phyloP scores from a whole-genome alignment of 345 rosid genomes.

The Eutrema yunnanense region DNA sequence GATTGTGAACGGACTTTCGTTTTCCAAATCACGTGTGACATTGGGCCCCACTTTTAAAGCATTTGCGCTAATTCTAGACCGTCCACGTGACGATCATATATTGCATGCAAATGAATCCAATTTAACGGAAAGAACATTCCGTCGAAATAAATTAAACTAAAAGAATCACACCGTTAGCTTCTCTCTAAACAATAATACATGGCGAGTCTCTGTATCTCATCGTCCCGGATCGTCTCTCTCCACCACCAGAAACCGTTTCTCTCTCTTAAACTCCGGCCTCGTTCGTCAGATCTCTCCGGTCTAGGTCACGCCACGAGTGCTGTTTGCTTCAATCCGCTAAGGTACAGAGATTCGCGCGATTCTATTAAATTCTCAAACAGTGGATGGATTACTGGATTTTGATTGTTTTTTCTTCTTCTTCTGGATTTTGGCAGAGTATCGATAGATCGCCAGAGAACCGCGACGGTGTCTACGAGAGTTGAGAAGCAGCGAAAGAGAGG shows the following conservation, averaged over 20 bases:
- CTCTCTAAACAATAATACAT: not conserved
- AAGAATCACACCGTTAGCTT: constrained; percentile 17
- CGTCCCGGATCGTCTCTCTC: constrained; percentile 31
- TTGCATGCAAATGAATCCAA: not conserved
- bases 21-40: not conserved
- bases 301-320: constrained; percentile 25
- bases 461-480: constrained; percentile 4
- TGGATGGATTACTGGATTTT: not conserved
- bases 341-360: constrained; percentile 23
- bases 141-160: not conserved
- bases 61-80: not conserved
- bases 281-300: not conserved
- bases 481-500: constrained; percentile 43
- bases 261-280: constrained; percentile 10
- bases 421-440: constrained; percentile 34
- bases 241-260: constrained; percentile 13
- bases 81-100: constrained; percentile 3
- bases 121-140: constrained; percentile 29
- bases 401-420: not conserved
- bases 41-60: not conserved
- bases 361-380: not conserved
- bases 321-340: constrained; percentile 49
- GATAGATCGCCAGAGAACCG: constrained; percentile 20
- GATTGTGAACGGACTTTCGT: not conserved
- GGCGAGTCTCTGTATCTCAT: constrained; percentile 32